These are phyloP conservation scores for Marchantia paleacea DNA, from an alignment of 225 moss, liverwort and hornwort species.

Conservation along the genomic window DNA sequence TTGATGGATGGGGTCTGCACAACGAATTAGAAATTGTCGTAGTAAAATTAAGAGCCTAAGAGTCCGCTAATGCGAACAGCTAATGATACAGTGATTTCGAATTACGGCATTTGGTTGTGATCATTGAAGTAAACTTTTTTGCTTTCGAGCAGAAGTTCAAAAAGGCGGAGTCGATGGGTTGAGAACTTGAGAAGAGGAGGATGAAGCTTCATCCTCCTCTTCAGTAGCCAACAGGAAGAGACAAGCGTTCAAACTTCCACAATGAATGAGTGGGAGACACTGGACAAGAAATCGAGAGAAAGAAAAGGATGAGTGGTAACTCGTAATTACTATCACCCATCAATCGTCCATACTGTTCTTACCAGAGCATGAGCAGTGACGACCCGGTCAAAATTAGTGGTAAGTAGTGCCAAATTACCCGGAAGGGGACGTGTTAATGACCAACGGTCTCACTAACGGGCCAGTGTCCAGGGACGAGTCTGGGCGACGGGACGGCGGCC, in stretches of 20 bases:
- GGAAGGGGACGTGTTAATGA: not conserved
- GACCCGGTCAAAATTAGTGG: not conserved
- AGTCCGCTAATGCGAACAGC: not conserved
- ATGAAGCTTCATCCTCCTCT: no score
- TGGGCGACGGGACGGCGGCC: not conserved
- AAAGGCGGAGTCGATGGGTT: not conserved
- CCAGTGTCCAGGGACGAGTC: not conserved
- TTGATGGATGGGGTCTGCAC: not conserved
- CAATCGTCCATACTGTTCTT: not conserved
- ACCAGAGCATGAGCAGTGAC: not conserved
- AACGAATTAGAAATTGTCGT: not conserved
- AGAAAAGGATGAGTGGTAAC: not conserved
- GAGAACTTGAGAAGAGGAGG: not conserved
- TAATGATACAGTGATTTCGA: not conserved
- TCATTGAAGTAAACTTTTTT: not conserved
- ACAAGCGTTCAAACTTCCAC: slow-evolving; percentile 13
- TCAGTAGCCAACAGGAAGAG: not conserved
- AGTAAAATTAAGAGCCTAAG: not conserved
- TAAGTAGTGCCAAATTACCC: not conserved
- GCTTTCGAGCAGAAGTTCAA: slow-evolving; percentile 1
- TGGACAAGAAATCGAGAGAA: slow-evolving; percentile 9
- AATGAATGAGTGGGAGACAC: not conserved
- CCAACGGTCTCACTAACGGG: slow-evolving; percentile 8
- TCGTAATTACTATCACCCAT: not conserved
- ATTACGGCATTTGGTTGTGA: not conserved